Evolutionary conservation across 2,329 filamentous ascomycete genomes (phyloP), one percentile per base, ranked within the genome.

Genomic region (Cordyceps cicadae): DNA sequence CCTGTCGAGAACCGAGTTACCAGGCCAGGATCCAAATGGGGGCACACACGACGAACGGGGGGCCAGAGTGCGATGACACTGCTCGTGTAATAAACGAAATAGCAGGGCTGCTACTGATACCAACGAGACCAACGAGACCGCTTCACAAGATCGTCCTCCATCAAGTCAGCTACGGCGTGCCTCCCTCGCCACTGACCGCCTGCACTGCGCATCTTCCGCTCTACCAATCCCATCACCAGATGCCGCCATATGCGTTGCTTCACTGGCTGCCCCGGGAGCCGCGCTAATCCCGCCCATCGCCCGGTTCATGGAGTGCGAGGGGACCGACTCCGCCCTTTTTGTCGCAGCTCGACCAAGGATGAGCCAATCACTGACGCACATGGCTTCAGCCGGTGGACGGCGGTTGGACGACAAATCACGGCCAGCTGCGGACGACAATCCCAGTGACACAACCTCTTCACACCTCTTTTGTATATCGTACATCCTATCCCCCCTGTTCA

Each of bases 321-420:
- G 15, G 11, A 26, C 7, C n/a, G n/a, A 21, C 39, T 29, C 39
- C 24, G 34, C 54, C 15, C 7, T 32, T 32, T 45, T n/a, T 32
- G 14, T 29, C 26, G 11, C 61, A 54, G 17, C 14, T 43, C 15
- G n/a, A 24, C 48, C 12, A 3, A 12, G 24, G 29, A 61, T 34
- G 29, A 61, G 48, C 65, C 65, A 66, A 67, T 67, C 64, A 65
- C 62, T 62, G 58, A 32, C 48, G 54, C 70, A 72, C 70, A 72
- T 72, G 70, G 66, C 41, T 45, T 41, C 49, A 54, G 55, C 12
- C 29, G 24, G 15, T 62, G 60, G 60, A 55, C 26, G 53, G 41
- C 53, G 52, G 29, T 54, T 54, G 24, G 52, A 54, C 52, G 11
- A 19, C 39, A 17, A 9, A 17, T 2, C 15, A 21, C 14, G 24